Conservation (phyloP, 2,329 filamentous ascomycete genomes). For the Clonostachys byssicola region DNA sequence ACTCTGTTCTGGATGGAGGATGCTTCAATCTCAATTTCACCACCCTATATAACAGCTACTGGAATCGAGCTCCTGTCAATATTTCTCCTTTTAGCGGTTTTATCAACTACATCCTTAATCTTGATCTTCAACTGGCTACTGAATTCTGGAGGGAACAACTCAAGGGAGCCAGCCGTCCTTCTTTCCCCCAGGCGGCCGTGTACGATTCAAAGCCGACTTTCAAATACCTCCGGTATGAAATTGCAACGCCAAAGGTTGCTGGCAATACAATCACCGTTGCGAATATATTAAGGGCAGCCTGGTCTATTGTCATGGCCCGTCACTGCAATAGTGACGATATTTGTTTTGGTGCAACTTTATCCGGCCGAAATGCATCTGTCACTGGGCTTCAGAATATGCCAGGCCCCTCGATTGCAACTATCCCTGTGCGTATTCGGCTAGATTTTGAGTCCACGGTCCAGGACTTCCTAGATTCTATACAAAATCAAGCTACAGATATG, state of each 20-base stretch:
- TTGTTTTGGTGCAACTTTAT: constrained; percentile 13
- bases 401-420: constrained; percentile 11
- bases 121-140: constrained; percentile 1
- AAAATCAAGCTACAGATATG: constrained; percentile 8
- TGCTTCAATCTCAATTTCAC: not conserved
- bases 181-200: not conserved
- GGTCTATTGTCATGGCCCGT: constrained; percentile 12
- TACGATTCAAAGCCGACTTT: not conserved
- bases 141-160: constrained; percentile 5
- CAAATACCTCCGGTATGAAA: not conserved
- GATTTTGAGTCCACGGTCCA: constrained; percentile 3
- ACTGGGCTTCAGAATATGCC: constrained; percentile 10
- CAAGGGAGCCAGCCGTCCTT: not conserved
- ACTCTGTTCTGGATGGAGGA: constrained; percentile 3
- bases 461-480: constrained; percentile 8
- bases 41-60: constrained; percentile 2
- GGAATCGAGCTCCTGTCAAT: not conserved
- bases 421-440: constrained; percentile 7
- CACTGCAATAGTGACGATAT: constrained; percentile 11
- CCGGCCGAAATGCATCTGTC: constrained; percentile 14
- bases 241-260: not conserved
- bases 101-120: constrained; percentile 3
- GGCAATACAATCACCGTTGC: constrained; percentile 6
- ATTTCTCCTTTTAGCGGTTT: constrained; percentile 1
- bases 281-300: constrained; percentile 15